phyloP scores from a whole-genome alignment of 2,329 filamentous ascomycete genomes.

The Pseudocercospora fijiensis region DNA sequence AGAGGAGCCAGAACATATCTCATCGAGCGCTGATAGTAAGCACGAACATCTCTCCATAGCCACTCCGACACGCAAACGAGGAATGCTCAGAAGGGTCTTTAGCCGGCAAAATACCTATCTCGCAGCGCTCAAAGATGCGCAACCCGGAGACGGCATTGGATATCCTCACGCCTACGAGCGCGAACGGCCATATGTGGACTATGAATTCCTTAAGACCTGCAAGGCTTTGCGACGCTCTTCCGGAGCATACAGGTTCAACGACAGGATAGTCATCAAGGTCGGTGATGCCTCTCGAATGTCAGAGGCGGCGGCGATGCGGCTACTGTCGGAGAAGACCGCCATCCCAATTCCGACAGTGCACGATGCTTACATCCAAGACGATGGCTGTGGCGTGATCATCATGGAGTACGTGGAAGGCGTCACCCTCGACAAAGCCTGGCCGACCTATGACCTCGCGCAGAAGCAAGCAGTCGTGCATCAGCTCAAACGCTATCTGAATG shows the following conservation, averaged over 20 bases:
- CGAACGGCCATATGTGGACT: slow-evolving; percentile 6
- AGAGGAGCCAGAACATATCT: background rate
- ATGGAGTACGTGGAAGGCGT: slow-evolving; percentile 21
- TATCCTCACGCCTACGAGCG: slow-evolving; percentile 11
- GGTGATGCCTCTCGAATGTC: slow-evolving; percentile 5
- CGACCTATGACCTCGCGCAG: slow-evolving; percentile 5
- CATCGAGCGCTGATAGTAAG: background rate
- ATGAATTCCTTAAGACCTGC: slow-evolving; percentile 15
- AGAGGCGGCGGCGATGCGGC: slow-evolving; percentile 11
- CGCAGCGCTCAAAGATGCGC: slow-evolving; percentile 11
- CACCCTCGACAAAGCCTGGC: slow-evolving; percentile 15
- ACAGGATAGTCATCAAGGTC: slow-evolving; percentile 6
- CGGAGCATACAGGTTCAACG: slow-evolving; percentile 10
- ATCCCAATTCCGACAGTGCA: slow-evolving; percentile 14
- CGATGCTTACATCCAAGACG: slow-evolving; percentile 12
- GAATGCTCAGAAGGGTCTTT: slow-evolving; percentile 9
- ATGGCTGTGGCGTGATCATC: slow-evolving; percentile 13
- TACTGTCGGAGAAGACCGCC: slow-evolving; percentile 8
- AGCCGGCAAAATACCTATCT: slow-evolving; percentile 5
- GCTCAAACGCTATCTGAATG: slow-evolving; percentile 7
- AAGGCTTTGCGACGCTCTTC: slow-evolving; percentile 9
- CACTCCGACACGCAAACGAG: background rate
- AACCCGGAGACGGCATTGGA: slow-evolving; percentile 11
- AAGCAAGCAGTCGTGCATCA: slow-evolving; percentile 7
- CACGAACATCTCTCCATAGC: background rate